Conservation (phyloP, 2,329 filamentous ascomycete species). For the Bertia moriformis region DNA sequence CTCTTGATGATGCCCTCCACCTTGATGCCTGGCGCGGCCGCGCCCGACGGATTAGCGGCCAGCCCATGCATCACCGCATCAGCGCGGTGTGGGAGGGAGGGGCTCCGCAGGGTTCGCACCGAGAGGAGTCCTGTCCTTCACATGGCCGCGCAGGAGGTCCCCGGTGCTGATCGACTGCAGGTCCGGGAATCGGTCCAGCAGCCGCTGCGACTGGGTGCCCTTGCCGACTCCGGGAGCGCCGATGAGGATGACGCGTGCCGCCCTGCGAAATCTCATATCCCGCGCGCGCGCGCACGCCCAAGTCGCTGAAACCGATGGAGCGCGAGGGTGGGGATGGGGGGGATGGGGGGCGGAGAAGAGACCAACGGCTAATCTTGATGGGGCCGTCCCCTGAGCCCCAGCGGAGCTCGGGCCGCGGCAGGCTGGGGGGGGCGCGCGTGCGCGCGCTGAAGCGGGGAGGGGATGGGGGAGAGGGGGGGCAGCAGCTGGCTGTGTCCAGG, state of each 20-base stretch:
- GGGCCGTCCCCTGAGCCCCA: too few species aligned
- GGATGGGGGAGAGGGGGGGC: too few species aligned
- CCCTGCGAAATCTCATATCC: conserved; percentile 62
- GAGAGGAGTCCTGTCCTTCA: conserved; percentile 71
- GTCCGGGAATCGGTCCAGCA: conserved; percentile 76
- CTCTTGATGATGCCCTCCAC: conserved; percentile 79
- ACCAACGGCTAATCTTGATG: too few species aligned
- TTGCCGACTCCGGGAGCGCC: conserved; percentile 96
- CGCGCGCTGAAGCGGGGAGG: too few species aligned
- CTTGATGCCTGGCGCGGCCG: conserved; percentile 54
- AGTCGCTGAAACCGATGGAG: too few species aligned
- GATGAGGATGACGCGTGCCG: conserved; percentile 84
- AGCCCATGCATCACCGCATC: neutral
- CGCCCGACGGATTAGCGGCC: conserved; percentile 3
- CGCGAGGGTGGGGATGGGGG: too few species aligned
- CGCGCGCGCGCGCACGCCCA: too few species aligned
- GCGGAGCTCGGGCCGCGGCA: too few species aligned
- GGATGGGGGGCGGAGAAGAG: too few species aligned
- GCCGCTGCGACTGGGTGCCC: conserved; percentile 82
- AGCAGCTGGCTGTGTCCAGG: too few species aligned
- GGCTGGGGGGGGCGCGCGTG: too few species aligned
- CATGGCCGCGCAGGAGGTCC: conserved; percentile 82
- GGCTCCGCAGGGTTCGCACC: conserved; percentile 36
- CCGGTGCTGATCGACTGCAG: conserved; percentile 86
- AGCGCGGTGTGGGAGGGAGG: neutral